Conservation (phyloP, 495 filamentous ascomycete genomes). For the Evernia prunastri region DNA sequence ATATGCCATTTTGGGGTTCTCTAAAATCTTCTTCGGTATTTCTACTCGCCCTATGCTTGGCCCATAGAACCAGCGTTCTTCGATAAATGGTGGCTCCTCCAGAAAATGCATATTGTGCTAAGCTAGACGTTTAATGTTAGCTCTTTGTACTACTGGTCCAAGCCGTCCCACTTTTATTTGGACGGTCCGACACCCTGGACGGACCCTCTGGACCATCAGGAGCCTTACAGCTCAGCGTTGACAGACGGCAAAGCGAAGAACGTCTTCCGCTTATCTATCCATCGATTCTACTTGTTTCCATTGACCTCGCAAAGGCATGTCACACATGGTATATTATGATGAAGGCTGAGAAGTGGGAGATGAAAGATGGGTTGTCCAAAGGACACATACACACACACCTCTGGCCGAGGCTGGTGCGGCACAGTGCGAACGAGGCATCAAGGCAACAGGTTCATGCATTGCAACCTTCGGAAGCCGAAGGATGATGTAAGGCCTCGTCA, state of each 20-base stretch:
- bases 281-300: background rate
- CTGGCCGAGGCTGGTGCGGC: background rate
- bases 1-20: too few species aligned
- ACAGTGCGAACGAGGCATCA: background rate
- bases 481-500: background rate
- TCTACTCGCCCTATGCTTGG: too few species aligned
- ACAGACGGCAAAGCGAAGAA: background rate
- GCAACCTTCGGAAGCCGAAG: background rate
- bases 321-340: background rate
- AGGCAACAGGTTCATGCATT: slow-evolving; percentile 1
- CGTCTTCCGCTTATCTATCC: background rate
- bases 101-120: too few species aligned
- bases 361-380: background rate
- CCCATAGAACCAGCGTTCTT: too few species aligned
- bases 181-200: too few species aligned
- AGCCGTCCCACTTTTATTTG: too few species aligned
- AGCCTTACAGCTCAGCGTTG: too few species aligned
- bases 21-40: too few species aligned
- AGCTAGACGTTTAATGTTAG: too few species aligned
- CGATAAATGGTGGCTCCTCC: too few species aligned
- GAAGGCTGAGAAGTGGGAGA: background rate
- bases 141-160: too few species aligned
- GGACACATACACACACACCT: background rate
- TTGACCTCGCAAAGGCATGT: background rate
- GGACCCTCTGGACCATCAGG: too few species aligned